A percentile compares a stretch with the other conserved stretches of the same genome.
These are phyloP conservation scores for Cladophialophora bantiana DNA, from an alignment of 2,329 filamentous ascomycete genomes.

Conservation along the genomic window DNA sequence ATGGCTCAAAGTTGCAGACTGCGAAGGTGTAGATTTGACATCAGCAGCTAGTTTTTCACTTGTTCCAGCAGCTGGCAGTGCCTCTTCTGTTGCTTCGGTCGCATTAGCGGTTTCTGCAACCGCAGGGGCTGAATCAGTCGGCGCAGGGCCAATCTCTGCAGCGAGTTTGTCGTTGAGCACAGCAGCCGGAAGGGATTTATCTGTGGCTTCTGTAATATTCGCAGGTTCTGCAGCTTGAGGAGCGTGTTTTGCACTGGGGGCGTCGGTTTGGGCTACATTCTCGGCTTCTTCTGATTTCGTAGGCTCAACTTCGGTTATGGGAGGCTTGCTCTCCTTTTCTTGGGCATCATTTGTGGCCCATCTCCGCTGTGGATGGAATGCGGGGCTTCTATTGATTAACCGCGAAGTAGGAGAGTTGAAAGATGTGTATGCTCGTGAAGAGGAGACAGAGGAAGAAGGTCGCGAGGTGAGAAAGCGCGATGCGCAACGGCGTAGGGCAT, in stretches of 20 bases:
- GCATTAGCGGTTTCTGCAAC: conserved; percentile 36
- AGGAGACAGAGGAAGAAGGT: conserved; percentile 53
- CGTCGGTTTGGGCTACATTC: conserved; percentile 42
- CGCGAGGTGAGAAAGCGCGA: conserved; percentile 60
- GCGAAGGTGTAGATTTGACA: neutral
- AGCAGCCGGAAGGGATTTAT: conserved; percentile 30
- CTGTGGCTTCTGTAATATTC: conserved; percentile 31
- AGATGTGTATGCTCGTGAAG: conserved; percentile 51
- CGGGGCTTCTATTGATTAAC: conserved; percentile 50
- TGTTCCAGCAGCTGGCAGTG: conserved; percentile 31
- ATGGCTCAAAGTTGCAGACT: neutral
- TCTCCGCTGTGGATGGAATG: conserved; percentile 53
- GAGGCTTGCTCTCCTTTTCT: conserved; percentile 40
- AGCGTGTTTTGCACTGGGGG: conserved; percentile 38
- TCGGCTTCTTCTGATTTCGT: conserved; percentile 32
- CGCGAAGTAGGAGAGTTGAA: conserved; percentile 46
- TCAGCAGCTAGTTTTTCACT: conserved; percentile 25
- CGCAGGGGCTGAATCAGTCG: conserved; percentile 34
- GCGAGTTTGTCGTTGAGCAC: conserved; percentile 28
- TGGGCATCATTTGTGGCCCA: conserved; percentile 56
- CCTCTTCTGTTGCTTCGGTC: conserved; percentile 31
- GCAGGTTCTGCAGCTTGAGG: conserved; percentile 34
- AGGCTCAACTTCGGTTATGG: conserved; percentile 38
- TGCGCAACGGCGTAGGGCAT: conserved; percentile 64
- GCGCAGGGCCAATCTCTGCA: conserved; percentile 19